A percentile compares a stretch with the other conserved stretches of the same genome.
These are phyloP conservation scores for Cladosporium sp. DNA, from an alignment of 2,329 filamentous ascomycete genomes.

Conservation along the genomic window DNA sequence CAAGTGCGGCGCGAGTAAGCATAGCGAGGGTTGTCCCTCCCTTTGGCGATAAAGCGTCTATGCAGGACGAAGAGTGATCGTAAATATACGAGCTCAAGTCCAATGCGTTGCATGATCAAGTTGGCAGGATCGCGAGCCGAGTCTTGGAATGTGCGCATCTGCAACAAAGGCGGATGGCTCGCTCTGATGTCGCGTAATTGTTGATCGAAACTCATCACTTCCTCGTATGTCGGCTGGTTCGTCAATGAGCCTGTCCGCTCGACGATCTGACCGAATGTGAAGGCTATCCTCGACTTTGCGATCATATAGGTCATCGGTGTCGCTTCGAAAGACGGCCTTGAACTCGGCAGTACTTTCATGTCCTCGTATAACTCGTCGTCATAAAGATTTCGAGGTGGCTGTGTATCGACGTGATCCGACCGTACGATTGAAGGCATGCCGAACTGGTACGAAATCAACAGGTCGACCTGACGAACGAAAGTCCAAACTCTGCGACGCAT, in stretches of 20 bases:
- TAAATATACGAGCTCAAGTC: slow-evolving; percentile 78
- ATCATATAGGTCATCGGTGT: slow-evolving; percentile 79
- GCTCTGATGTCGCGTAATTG: slow-evolving; percentile 55
- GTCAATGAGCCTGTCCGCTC: slow-evolving; percentile 60
- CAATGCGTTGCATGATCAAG: slow-evolving; percentile 75
- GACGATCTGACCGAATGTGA: slow-evolving; percentile 67
- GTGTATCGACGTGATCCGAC: slow-evolving; percentile 69
- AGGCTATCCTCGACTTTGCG: slow-evolving; percentile 63
- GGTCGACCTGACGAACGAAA: slow-evolving; percentile 67
- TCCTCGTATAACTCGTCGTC: slow-evolving; percentile 74
- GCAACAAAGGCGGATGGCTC: slow-evolving; percentile 74
- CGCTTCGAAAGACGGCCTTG: slow-evolving; percentile 63
- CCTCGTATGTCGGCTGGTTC: slow-evolving; percentile 58
- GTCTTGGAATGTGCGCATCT: slow-evolving; percentile 69
- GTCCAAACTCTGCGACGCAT: slow-evolving; percentile 63
- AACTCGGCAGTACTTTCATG: slow-evolving; percentile 63
- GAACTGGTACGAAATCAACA: slow-evolving; percentile 72
- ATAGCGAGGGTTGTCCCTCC: slow-evolving; percentile 74
- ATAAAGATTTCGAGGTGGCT: slow-evolving; percentile 71
- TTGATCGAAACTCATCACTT: slow-evolving; percentile 57
- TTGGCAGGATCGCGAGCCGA: slow-evolving; percentile 64
- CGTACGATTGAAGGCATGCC: slow-evolving; percentile 63
- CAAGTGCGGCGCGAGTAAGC: slow-evolving; percentile 77
- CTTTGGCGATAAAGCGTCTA: slow-evolving; percentile 75
- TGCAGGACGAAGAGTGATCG: slow-evolving; percentile 88